phyloP scores from a whole-genome alignment of 805 yeast species.

The Wickerhamiella shivajii region DNA sequence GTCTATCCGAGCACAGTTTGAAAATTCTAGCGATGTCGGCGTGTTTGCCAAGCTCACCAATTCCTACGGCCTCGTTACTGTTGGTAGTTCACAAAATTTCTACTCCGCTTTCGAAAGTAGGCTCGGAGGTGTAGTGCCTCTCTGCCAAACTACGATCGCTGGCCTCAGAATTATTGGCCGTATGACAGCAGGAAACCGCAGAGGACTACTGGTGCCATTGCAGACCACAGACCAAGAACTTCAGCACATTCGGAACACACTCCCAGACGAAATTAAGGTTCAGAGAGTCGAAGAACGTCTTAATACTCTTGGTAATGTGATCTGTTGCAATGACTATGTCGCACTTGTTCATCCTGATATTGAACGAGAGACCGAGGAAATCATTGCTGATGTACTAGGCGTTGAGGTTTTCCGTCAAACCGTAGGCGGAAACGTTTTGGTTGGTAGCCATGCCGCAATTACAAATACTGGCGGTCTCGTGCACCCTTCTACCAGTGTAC shows the following conservation, averaged over 20 bases:
- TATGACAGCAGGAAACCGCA: constrained; percentile 96
- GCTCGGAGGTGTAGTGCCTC: constrained; percentile 90
- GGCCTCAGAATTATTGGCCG: constrained; percentile 97
- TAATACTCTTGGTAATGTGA: constrained; percentile 93
- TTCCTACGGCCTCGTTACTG: constrained; percentile 89
- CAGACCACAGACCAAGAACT: constrained; percentile 97
- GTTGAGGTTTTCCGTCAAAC: constrained; percentile 99
- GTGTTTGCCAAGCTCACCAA: constrained; percentile 59
- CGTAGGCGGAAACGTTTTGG: constrained; percentile 93
- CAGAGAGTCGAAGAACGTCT: constrained; percentile 97
- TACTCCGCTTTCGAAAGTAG: constrained; percentile 93
- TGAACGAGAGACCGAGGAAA: constrained; percentile 97
- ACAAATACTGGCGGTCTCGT: constrained; percentile 97
- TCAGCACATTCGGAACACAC: constrained; percentile 89
- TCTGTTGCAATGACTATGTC: constrained; percentile 97
- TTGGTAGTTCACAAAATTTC: constrained; percentile 82
- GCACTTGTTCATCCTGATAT: constrained; percentile 98
- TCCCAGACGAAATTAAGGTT: constrained; percentile 89
- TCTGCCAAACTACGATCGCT: constrained; percentile 93
- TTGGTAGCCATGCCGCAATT: constrained; percentile 88
- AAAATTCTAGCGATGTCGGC: constrained; percentile 23
- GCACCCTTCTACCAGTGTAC: constrained; percentile 93
- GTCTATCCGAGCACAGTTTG: constrained; percentile 22
- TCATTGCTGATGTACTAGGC: constrained; percentile 94
- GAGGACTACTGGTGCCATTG: constrained; percentile 92